Evolutionary conservation across 768 basidiomycete species (phyloP).

Genomic region (Panaeolus papilionaceus): DNA sequence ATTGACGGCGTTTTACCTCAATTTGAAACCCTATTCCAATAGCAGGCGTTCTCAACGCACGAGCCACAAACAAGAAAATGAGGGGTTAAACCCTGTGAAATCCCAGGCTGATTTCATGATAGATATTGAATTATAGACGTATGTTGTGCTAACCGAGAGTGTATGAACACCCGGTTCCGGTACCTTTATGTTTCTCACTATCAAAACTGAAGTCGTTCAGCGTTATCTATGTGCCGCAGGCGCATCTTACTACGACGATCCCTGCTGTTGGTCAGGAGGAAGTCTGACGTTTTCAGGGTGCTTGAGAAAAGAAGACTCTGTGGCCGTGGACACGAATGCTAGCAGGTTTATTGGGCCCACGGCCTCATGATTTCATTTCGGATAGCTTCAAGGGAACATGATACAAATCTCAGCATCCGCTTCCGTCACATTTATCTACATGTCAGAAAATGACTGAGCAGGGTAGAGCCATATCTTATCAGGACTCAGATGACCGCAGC

Average conservation of each 20-base stretch:
- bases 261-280: not conserved
- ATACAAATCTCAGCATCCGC: not conserved
- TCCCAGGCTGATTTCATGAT: not conserved
- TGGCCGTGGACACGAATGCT: not conserved
- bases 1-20: not conserved
- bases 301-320: not conserved
- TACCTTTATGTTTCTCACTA: not conserved
- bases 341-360: not conserved
- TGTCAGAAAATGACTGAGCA: not conserved
- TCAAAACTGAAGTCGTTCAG: not conserved
- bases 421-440: not conserved
- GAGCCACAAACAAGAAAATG: not conserved
- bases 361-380: conserved; percentile 4
- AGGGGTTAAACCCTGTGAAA: not conserved
- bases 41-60: not conserved
- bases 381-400: not conserved
- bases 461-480: not conserved
- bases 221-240: not conserved
- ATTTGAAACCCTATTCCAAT: not conserved
- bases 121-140: not conserved
- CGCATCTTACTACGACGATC: not conserved
- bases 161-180: not conserved
- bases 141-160: not conserved
- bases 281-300: conserved; percentile 1
- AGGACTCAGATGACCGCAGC: not conserved